A percentile compares a stretch with the other conserved stretches of the same genome.
phyloP scores from a whole-genome alignment of 2,329 filamentous ascomycete genomes.

The Paracoccidioides brasiliensis region DNA sequence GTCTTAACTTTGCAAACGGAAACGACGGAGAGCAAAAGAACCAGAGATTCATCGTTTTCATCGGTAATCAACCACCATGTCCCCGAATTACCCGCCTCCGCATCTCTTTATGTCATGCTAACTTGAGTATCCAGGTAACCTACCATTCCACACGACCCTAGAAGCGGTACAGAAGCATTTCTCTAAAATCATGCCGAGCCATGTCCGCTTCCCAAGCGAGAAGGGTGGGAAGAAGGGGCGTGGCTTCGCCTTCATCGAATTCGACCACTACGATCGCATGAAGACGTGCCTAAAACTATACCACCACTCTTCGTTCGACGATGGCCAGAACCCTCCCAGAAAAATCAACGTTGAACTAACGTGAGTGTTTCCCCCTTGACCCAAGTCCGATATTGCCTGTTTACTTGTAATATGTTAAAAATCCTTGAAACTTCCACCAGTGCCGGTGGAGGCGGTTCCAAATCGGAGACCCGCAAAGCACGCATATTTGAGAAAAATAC shows the following conservation, averaged over 20 bases:
- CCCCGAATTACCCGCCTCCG: conserved; percentile 5
- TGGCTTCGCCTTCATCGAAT: conserved; percentile 81
- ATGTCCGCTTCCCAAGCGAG: conserved; percentile 61
- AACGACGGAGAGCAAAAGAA: conserved; percentile 22
- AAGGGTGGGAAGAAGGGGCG: conserved; percentile 51
- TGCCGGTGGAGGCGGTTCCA: conserved; percentile 70
- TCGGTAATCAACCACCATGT: conserved; percentile 38
- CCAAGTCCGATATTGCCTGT: background rate
- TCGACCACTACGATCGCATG: conserved; percentile 75
- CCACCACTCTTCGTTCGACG: conserved; percentile 68
- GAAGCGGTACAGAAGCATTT: conserved; percentile 63
- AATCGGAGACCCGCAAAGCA: conserved; percentile 54
- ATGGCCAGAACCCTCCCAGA: conserved; percentile 42
- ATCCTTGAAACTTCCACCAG: conserved; percentile 28
- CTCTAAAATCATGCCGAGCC: conserved; percentile 54
- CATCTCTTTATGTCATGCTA: conserved; percentile 4
- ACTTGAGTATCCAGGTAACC: conserved; percentile 50
- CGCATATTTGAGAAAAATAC: conserved; percentile 79
- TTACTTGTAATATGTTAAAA: conserved; percentile 8
- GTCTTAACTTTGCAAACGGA: conserved; percentile 11
- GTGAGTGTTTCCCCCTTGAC: conserved; percentile 35
- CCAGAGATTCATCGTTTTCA: conserved; percentile 62
- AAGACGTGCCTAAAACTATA: conserved; percentile 83
- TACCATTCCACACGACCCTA: conserved; percentile 69
- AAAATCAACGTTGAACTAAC: conserved; percentile 91